These are phyloP conservation scores for Begonia peltatifolia DNA, from an alignment of 306 rosid genomes.

Conservation along the genomic window DNA sequence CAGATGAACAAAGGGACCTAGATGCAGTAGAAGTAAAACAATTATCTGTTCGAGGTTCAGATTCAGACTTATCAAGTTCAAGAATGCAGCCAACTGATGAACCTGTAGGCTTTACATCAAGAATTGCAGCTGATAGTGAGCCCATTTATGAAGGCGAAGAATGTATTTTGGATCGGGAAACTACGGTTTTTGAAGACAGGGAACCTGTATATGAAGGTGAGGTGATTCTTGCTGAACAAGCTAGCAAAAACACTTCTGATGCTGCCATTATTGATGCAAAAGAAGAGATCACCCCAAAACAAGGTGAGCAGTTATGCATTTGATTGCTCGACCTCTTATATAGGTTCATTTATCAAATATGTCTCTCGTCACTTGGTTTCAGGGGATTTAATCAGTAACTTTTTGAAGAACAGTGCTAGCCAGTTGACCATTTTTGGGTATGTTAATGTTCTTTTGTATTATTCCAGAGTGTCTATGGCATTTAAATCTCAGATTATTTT, in stretches of 20 bases:
- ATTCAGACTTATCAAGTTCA: conserved; percentile 36
- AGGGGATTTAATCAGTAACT: conserved; percentile 79
- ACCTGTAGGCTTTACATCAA: conserved; percentile 45
- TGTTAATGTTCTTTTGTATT: conserved; percentile 3
- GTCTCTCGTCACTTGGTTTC: conserved; percentile 16
- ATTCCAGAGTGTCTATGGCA: no score
- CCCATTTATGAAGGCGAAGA: conserved; percentile 99
- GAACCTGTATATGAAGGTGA: conserved; percentile 99
- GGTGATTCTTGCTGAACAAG: conserved; percentile 66
- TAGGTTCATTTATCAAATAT: conserved; percentile 10
- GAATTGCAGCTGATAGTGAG: conserved; percentile 44
- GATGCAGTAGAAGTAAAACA: conserved; percentile 20
- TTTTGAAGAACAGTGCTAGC: conserved; percentile 82
- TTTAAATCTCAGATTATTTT: no score
- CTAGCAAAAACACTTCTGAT: conserved; percentile 47
- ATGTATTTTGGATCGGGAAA: conserved; percentile 45
- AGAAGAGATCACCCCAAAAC: conserved; percentile 57
- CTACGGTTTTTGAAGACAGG: conserved; percentile 30
- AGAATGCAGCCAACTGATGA: conserved; percentile 30
- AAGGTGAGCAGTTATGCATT: conserved; percentile 38
- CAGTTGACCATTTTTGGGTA: conserved; percentile 90
- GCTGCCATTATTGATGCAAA: conserved; percentile 24
- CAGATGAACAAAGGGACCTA: conserved; percentile 23
- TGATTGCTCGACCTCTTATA: conserved; percentile 8
- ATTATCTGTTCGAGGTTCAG: conserved; percentile 27